Conservation (phyloP, 805 yeast species). For the Candida ulmi region DNA sequence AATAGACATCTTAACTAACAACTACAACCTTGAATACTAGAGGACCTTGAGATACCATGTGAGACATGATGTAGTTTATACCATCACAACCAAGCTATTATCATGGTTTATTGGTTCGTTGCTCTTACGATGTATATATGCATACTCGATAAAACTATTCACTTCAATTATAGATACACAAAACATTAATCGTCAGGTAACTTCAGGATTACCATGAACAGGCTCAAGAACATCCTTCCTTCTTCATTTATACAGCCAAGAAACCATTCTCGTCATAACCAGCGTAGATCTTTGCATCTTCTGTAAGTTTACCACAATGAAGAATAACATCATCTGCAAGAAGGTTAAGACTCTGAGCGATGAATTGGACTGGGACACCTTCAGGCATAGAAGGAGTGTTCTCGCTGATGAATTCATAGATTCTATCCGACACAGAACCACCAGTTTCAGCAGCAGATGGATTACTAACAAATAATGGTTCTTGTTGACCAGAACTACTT, state of each 20-base stretch:
- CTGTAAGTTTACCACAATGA: constrained; percentile 50
- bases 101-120: too few species aligned
- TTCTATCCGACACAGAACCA: constrained; percentile 33
- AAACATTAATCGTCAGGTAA: not conserved
- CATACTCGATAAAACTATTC: too few species aligned
- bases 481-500: constrained; percentile 4
- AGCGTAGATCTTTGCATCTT: constrained; percentile 62
- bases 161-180: too few species aligned
- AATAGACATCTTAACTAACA: too few species aligned
- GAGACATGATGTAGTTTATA: too few species aligned
- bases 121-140: too few species aligned
- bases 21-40: too few species aligned
- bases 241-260: constrained; percentile 44
- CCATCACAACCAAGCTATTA: too few species aligned
- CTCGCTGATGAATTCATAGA: constrained; percentile 43
- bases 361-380: constrained; percentile 66
- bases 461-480: constrained; percentile 40
- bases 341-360: constrained; percentile 51
- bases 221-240: too few species aligned
- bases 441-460: constrained; percentile 26
- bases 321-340: constrained; percentile 42
- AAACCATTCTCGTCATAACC: constrained; percentile 64
- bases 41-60: too few species aligned
- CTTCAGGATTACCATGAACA: not conserved
- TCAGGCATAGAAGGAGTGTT: constrained; percentile 57